Conservation (phyloP, 139 green algal genomes). For the Chlamydomonas sp. region DNA sequence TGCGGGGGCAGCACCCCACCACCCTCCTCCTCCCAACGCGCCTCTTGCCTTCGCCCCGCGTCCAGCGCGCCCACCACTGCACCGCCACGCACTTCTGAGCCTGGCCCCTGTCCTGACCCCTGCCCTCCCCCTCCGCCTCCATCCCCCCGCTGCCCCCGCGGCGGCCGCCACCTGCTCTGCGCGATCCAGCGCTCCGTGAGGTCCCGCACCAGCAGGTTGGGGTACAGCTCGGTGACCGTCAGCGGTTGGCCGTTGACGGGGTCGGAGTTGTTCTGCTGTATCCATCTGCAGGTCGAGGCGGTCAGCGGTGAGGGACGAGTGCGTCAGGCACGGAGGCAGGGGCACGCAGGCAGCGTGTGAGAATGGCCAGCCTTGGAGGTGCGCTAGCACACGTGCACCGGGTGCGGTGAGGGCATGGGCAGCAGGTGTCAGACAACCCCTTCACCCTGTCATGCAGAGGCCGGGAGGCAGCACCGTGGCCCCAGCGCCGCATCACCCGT, state of each 20-base stretch:
- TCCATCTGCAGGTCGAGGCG: constrained; percentile 2
- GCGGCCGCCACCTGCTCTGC: background rate
- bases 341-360: background rate
- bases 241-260: constrained; percentile 19
- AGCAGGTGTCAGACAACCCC: background rate
- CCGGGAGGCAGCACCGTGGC: too few species aligned
- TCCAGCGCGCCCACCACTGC: background rate
- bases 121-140: background rate
- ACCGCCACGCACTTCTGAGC: background rate
- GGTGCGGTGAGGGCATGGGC: background rate
- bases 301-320: background rate
- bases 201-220: constrained; percentile 28
- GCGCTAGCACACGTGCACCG: background rate
- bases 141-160: background rate
- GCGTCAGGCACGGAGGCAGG: background rate
- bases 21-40: too few species aligned
- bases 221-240: constrained; percentile 16
- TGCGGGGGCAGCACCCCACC: too few species aligned
- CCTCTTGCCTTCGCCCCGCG: too few species aligned
- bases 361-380: background rate
- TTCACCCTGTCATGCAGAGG: too few species aligned
- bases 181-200: constrained; percentile 19
- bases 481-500: too few species aligned
- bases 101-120: background rate
- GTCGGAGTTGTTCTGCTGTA: constrained; percentile 22